Evolutionary conservation across 345 rosid genomes (phyloP), one percentile per base, ranked within the genome.

Genomic region (Linum usitatissimum): DNA sequence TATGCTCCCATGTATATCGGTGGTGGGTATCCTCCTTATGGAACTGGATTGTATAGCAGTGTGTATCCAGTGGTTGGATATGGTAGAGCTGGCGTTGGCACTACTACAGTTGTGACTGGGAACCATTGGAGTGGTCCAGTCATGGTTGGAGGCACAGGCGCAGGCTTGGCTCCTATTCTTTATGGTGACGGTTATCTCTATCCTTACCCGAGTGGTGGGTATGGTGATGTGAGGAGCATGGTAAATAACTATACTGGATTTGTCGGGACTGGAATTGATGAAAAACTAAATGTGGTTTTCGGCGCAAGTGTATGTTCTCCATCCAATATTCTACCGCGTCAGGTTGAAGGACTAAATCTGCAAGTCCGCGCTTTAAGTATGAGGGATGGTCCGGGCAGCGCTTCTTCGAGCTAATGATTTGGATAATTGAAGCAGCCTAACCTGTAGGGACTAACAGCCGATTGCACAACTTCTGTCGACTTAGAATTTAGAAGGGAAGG

Each of bases 141-240:
- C 38, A 65, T 83, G 73, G 64, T 69, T 59, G 74, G 74, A 57
- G 49, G 75, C 9, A 64, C 28, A 34, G 38, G 38, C 38, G 38
- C 38, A 7, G 38, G 80, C 53, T 45, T 70, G 64, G 75, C 53
- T 68, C 71, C 74, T 38, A 57, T 62, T 53, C 76, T 79, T 72
- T 70, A 71, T 59, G 68, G 60, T 31, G 39, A 53, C 64, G 57
- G 63, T 54, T 48, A 70, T 59, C 28, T 64, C 57, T 83, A 63
- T 77, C 73, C 78, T 59, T 78, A 76, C 71, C 36, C 67, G 69
- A 77, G 78, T 57, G 74, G 69, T 40, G 77, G 66, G 59, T 54
- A 63, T 66, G 70, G 69, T 55, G 59, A 55, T 53, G 13, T 63
- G 56, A 69, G 77, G 23, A 61, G 61, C 53, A 63, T 60, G 54